phyloP scores from a whole-genome alignment of 768 basidiomycete genomes.

The Tulasnella sp. region DNA sequence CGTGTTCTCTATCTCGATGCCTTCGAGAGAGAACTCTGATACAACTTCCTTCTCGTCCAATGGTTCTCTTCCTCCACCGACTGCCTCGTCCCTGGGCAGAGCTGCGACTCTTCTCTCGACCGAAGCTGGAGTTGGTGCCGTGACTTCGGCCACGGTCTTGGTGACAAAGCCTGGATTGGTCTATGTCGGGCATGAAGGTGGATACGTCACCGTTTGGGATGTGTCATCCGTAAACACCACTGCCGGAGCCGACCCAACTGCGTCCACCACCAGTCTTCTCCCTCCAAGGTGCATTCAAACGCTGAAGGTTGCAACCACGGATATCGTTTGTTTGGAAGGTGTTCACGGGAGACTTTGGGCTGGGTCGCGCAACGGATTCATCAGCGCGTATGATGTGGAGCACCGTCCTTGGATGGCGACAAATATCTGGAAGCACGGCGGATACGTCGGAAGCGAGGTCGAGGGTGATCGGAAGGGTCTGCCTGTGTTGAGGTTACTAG shows the following conservation, averaged over 20 bases:
- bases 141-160: slow-evolving; percentile 71
- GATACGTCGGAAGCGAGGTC: neutral
- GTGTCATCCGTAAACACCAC: neutral
- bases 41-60: neutral
- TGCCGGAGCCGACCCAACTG: neutral
- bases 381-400: slow-evolving; percentile 70
- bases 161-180: slow-evolving; percentile 58
- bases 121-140: slow-evolving; percentile 66
- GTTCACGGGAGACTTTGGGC: slow-evolving; percentile 82
- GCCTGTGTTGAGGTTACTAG: slow-evolving; percentile 55
- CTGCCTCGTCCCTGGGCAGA: slow-evolving; percentile 33
- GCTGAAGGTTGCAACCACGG: slow-evolving; percentile 70
- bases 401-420: slow-evolving; percentile 75
- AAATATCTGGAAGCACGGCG: slow-evolving; percentile 58
- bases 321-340: slow-evolving; percentile 76
- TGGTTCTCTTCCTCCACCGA: neutral
- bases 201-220: slow-evolving; percentile 77
- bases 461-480: slow-evolving; percentile 51
- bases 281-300: slow-evolving; percentile 62
- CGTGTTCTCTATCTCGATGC: slow-evolving; percentile 29
- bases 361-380: slow-evolving; percentile 72
- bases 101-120: slow-evolving; percentile 50
- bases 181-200: slow-evolving; percentile 89
- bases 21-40: slow-evolving; percentile 15
- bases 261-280: slow-evolving; percentile 7